These are phyloP conservation scores for Ammopiptanthus mongolicus DNA, from an alignment of 306 rosid species.

Conservation along the genomic window DNA sequence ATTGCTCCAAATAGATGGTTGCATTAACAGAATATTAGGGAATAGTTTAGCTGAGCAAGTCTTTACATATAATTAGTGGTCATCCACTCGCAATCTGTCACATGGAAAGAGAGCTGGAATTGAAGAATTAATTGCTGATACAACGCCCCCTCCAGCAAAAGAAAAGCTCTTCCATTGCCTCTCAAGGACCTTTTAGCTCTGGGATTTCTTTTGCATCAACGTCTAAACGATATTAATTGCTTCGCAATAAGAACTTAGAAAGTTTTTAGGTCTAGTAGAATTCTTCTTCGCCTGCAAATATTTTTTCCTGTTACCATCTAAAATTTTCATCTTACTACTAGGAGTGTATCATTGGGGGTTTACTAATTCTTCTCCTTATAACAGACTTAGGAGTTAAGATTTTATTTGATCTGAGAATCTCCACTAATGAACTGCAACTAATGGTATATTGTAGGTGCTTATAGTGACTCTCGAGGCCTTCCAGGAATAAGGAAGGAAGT, in stretches of 20 bases:
- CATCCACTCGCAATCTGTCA: not conserved
- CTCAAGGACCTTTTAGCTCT: not conserved
- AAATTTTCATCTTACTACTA: not conserved
- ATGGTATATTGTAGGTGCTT: slow-evolving; percentile 65
- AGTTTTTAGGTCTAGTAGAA: not conserved
- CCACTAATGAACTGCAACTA: slow-evolving; percentile 9
- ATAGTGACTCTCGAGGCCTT: slow-evolving; percentile 95
- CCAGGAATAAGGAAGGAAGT: slow-evolving; percentile 92
- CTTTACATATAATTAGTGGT: not conserved
- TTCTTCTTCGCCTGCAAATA: slow-evolving; percentile 14
- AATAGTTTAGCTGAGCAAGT: not conserved
- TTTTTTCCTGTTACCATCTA: not conserved
- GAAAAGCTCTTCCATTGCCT: slow-evolving; percentile 7
- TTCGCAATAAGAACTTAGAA: not conserved
- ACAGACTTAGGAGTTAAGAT: not conserved
- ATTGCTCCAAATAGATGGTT: slow-evolving; percentile 2
- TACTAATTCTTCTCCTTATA: not conserved
- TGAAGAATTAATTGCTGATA: slow-evolving; percentile 5
- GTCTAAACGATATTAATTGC: slow-evolving; percentile 8
- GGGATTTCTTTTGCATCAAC: not conserved
- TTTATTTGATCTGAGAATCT: slow-evolving; percentile 18
- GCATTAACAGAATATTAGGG: not conserved
- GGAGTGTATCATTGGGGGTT: not conserved
- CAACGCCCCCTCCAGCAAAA: not conserved
- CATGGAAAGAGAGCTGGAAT: not conserved